Evolutionary conservation across 1,284 basidiomycete genomes (phyloP).

Genomic region (Ganoderma boninense): DNA sequence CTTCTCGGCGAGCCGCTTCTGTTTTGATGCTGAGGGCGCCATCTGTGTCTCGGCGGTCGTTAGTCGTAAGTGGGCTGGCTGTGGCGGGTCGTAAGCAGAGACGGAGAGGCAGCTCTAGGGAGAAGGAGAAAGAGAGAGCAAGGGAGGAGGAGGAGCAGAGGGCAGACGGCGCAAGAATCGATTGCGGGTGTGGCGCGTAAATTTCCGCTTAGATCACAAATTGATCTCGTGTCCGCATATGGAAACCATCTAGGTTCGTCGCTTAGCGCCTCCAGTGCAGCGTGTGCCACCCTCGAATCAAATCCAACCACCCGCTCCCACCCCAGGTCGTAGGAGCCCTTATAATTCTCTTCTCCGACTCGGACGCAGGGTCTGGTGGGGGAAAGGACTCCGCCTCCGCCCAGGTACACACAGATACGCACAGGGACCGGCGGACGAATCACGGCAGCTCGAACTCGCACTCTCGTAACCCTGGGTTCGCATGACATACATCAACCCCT

Average conservation of each 20-base stretch:
- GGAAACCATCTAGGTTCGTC: constrained; percentile 13
- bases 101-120: constrained; percentile 11
- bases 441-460: not conserved
- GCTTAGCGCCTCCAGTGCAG: too few relatives aligned
- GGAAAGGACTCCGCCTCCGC: not conserved
- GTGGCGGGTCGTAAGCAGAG: not conserved
- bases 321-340: not conserved
- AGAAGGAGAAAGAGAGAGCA: constrained; percentile 9
- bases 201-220: constrained; percentile 38
- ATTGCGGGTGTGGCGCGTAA: constrained; percentile 31
- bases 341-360: not conserved
- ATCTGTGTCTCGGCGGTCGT: constrained; percentile 45
- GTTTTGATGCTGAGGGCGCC: constrained; percentile 83
- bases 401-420: not conserved
- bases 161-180: too few relatives aligned
- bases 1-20: constrained; percentile 90
- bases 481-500: not conserved
- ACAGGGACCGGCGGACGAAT: not conserved
- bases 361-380: not conserved
- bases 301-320: not conserved
- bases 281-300: not conserved
- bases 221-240: constrained; percentile 12
- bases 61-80: not conserved
- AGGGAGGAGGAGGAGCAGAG: constrained; percentile 8
- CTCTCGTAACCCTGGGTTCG: not conserved